Evolutionary conservation across 2,329 filamentous ascomycete species (phyloP), one percentile per base, ranked within the genome.

Genomic region (Trichophyton rubrum): DNA sequence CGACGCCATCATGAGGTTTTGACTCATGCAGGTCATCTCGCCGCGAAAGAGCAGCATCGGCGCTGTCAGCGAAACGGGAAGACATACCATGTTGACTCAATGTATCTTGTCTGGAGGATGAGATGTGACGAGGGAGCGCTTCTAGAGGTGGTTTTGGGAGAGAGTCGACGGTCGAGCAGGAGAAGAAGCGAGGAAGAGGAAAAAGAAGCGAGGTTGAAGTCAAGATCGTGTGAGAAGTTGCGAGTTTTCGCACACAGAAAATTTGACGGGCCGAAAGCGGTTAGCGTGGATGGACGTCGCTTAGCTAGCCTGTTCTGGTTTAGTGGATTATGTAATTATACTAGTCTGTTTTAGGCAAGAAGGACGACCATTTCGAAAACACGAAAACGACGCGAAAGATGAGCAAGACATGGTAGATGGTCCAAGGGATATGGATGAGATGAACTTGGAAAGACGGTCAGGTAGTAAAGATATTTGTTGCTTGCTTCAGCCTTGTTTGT

Each of bases 81-180:
- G 24, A 49, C 57, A 27, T 49, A 76, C 74, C 74, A 76, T 76
- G 71, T 74, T 76, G 74, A 72, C 72, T 68, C 71, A 67, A 68
- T 66, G 68, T 69, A n/a, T 33, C 43, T 59, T 59, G 57, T 45
- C 57, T 47, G 57, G 41, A 49, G 27, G n/a, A 35, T 27, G 40
- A 43, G 57, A 70, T 45, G 55, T 62, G 61, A 60, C 49, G 58
- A 57, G 68, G 66, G 63, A 64, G 68, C 69, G 71, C 70, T 75
- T 73, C 73, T 70, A 66, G 70, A 72, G 72, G 73, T 73, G 71
- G 70, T 70, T 59, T 55, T 43, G 60, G 30, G 53, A 55, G 51
- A 45, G 41, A 60, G 61, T 59, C 59, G 59, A 61, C 58, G 62
- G 63, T 66, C 62, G 67, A 33, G 9, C 66, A 68, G 67, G 67